Evolutionary conservation across 1,139 yeast genomes (phyloP), one percentile per base, ranked within the genome.

Genomic region (Taphrina communis): DNA sequence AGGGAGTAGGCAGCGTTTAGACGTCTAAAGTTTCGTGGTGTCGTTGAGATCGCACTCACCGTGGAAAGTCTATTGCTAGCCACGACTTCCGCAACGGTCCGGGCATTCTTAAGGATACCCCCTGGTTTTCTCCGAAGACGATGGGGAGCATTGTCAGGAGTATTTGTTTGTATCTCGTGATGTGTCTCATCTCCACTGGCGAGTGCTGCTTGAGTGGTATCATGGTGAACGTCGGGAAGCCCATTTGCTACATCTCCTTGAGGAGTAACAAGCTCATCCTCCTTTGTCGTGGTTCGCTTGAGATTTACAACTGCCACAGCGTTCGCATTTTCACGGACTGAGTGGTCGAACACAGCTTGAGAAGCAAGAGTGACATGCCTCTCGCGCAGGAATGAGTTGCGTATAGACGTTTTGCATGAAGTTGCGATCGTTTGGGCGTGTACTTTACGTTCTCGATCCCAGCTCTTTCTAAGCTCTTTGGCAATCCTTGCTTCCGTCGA

Each of bases 401-500:
- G 48, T 7, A 44, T 14, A 14, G 48, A n/a, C 2, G 2, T 8
- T 2, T 44, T n/a, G 48, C 48, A 44, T 44, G 19, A 1, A 6
- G 12, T 11, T 44, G 8, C 48, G 2, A 2, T 7, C 19, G 48
- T 4, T 44, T n/a, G 48, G 2, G 19, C 17, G 72, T 77, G 78
- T 68, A 75, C 65, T 52, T 75, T 70, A 36, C 78, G 72, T n/a
- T 75, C 73, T 25, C 75, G 68, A 59, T 76, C 74, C 82, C 83
- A 80, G 53, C 76, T 76, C 56, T 75, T 73, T 51, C 79, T 77
- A 57, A 80, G 75, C 69, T 80, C 81, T 41, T 73, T 74, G 38
- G 80, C 68, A 14, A 80, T 77, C 19, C 76, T n/a, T 21, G 51
- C 53, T 74, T 35, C 72, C 61, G 50, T 76, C 73, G 52, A 74